phyloP scores from a whole-genome alignment of 2,329 filamentous ascomycete genomes.

The Ceratocystis lukuohia region DNA sequence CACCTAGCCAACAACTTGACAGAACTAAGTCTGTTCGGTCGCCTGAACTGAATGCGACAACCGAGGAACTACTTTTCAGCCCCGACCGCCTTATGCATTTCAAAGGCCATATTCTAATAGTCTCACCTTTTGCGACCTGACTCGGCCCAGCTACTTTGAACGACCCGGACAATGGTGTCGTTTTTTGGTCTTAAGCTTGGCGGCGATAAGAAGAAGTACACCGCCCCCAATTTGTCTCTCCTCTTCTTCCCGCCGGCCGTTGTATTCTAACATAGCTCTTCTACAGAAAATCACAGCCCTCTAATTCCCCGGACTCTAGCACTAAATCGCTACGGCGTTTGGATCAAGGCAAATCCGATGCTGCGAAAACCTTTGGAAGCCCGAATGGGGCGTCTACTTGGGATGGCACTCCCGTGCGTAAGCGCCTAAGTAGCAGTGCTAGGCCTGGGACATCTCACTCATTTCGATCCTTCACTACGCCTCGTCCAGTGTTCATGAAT shows the following conservation, averaged over 20 bases:
- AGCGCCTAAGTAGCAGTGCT: conserved; percentile 16
- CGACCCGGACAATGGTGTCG: conserved; percentile 34
- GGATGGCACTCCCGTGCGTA: conserved; percentile 8
- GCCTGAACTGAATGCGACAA: background rate
- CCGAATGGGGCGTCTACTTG: conserved; percentile 9
- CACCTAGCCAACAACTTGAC: background rate
- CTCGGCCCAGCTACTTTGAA: background rate
- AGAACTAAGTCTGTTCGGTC: background rate
- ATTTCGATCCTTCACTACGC: conserved; percentile 16
- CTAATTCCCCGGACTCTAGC: conserved; percentile 5
- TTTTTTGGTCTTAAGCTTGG: conserved; percentile 46
- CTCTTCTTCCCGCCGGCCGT: background rate
- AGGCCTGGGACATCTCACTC: conserved; percentile 20
- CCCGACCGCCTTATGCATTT: background rate
- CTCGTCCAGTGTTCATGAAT: conserved; percentile 19
- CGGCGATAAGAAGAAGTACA: conserved; percentile 44
- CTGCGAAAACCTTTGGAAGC: background rate
- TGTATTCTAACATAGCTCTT: background rate
- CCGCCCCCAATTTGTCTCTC: conserved; percentile 21
- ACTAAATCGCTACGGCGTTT: background rate
- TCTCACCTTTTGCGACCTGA: background rate
- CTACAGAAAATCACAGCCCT: conserved; percentile 11
- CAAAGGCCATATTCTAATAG: background rate
- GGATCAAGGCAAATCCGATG: conserved; percentile 4
- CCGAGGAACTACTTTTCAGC: background rate